These are phyloP conservation scores for Russula earlei DNA, from an alignment of 768 basidiomycete genomes.

Conservation along the genomic window DNA sequence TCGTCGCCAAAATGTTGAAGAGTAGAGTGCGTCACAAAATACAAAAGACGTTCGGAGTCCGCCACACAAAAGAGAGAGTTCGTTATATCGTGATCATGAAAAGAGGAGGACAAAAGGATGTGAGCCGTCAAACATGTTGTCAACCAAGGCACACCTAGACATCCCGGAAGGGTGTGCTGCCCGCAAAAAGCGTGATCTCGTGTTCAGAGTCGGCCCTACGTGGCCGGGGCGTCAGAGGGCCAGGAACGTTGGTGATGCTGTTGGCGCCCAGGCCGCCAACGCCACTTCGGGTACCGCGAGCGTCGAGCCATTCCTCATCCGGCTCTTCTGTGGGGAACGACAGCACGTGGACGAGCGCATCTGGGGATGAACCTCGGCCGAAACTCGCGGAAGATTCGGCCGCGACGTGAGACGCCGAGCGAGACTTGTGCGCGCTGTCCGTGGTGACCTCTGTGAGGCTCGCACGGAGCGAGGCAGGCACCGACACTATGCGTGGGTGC, in stretches of 20 bases:
- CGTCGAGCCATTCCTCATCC: slow-evolving; percentile 7
- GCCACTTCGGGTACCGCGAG: not conserved
- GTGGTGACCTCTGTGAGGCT: not conserved
- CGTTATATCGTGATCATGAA: not conserved
- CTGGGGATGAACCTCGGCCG: not conserved
- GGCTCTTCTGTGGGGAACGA: not conserved
- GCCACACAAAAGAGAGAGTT: not conserved
- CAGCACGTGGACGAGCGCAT: not conserved
- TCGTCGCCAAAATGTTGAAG: not conserved
- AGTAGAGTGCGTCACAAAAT: not conserved
- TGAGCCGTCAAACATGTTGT: no score
- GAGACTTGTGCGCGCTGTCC: not conserved
- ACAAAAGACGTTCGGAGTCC: not conserved
- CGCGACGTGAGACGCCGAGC: slow-evolving; percentile 9
- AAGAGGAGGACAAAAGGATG: not conserved
- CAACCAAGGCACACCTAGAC: not conserved
- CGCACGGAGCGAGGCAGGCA: not conserved
- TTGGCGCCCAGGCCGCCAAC: not conserved
- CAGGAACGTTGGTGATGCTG: no score
- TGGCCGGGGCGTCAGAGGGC: not conserved
- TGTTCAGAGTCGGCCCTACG: slow-evolving; percentile 10
- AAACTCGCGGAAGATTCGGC: not conserved
- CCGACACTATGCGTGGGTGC: not conserved
- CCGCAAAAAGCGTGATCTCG: slow-evolving; percentile 11
- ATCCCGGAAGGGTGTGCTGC: slow-evolving; percentile 9